phyloP scores from a whole-genome alignment of 441 rosid species.

The Adansonia gregorii region DNA sequence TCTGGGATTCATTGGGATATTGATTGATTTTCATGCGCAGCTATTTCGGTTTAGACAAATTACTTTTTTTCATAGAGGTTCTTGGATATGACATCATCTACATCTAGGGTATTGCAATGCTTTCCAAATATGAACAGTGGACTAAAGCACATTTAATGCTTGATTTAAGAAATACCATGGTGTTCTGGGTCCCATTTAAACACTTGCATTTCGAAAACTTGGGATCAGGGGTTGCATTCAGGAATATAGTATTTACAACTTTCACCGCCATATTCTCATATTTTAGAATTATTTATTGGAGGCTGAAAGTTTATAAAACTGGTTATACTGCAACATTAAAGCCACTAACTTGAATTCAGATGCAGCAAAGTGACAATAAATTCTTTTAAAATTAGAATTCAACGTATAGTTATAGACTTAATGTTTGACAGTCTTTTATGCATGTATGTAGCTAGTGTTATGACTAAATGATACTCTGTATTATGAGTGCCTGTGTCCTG shows the following conservation, averaged over 20 bases:
- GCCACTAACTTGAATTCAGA: not conserved
- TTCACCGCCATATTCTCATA: not conserved
- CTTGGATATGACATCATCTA: conserved; percentile 13
- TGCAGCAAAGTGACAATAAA: not conserved
- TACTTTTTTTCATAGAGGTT: not conserved
- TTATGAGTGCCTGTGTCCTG: not conserved
- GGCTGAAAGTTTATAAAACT: not conserved
- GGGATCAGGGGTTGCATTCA: conserved; percentile 12
- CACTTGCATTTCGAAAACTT: conserved; percentile 15
- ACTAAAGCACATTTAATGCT: not conserved
- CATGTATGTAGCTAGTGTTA: not conserved
- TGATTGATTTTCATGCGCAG: conserved; percentile 2
- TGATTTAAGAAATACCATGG: not conserved
- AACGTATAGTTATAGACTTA: not conserved
- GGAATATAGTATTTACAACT: not conserved
- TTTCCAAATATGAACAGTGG: not conserved
- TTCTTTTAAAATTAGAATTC: not conserved
- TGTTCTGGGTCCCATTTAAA: not conserved
- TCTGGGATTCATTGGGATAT: conserved; percentile 2
- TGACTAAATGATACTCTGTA: not conserved
- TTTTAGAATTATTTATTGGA: not conserved
- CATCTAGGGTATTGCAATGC: not conserved
- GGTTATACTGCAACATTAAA: conserved; percentile 1
- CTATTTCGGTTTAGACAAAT: not conserved
- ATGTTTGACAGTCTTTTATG: conserved; percentile 15